Conservation (phyloP, 2,329 filamentous ascomycete species). For the Beauveria sp. region DNA sequence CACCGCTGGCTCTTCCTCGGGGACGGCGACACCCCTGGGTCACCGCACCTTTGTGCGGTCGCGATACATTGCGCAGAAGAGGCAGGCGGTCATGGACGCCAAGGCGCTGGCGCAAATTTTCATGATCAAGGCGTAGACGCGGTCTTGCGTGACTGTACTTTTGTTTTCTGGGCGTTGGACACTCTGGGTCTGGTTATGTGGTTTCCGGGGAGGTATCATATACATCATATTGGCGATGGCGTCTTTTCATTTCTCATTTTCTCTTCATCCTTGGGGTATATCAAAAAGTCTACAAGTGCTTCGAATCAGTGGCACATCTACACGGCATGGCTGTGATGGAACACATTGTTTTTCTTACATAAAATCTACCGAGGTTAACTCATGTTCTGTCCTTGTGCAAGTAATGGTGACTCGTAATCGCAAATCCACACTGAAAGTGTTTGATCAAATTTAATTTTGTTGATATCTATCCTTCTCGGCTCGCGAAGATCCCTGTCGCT, state of each 20-base stretch:
- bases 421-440: no score
- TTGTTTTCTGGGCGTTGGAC: not conserved
- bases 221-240: slow-evolving; percentile 2
- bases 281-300: not conserved
- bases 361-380: no score
- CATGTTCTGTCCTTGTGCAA: no score
- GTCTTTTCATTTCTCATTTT: not conserved
- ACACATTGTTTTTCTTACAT: no score
- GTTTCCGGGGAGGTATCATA: not conserved
- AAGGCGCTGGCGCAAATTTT: slow-evolving; percentile 81
- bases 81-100: slow-evolving; percentile 70
- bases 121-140: slow-evolving; percentile 50
- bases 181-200: not conserved
- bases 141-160: not conserved
- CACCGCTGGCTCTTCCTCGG: slow-evolving; percentile 24
- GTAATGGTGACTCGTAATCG: not conserved
- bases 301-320: not conserved
- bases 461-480: not conserved
- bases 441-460: not conserved
- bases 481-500: not conserved
- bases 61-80: slow-evolving; percentile 83
- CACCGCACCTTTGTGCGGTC: slow-evolving; percentile 68
- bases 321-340: no score
- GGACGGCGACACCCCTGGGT: slow-evolving; percentile 38
- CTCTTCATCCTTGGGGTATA: not conserved